Conservation (phyloP, 768 basidiomycete species). For the Tephrocybe sp. region DNA sequence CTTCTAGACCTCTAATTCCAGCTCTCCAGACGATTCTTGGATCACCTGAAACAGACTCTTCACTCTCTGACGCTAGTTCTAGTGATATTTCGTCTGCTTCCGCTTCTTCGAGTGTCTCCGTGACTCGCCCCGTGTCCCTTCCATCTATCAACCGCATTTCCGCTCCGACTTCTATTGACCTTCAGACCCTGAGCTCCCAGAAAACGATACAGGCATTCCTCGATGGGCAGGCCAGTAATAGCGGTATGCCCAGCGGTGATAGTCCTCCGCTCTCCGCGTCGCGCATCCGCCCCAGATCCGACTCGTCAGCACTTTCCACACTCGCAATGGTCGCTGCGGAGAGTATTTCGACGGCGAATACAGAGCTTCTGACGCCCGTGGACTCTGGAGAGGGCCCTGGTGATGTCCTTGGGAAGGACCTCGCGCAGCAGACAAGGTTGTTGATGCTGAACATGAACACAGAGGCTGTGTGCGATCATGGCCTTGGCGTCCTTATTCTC, state of each 20-base stretch:
- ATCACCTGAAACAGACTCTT: constrained; percentile 20
- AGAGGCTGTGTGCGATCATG: constrained; percentile 21
- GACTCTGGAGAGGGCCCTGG: constrained; percentile 20
- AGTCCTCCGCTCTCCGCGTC: constrained; percentile 21
- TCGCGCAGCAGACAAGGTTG: constrained; percentile 14
- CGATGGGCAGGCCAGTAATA: constrained; percentile 25
- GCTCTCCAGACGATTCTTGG: constrained; percentile 11
- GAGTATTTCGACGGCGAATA: constrained; percentile 26
- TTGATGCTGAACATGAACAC: constrained; percentile 15
- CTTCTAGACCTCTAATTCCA: constrained; percentile 5
- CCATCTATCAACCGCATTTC: constrained; percentile 26
- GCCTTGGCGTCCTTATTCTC: constrained; percentile 2
- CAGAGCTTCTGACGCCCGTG: constrained; percentile 30
- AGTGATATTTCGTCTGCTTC: constrained; percentile 4
- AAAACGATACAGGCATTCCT: constrained; percentile 27
- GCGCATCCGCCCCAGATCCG: constrained; percentile 23
- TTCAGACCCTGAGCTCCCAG: constrained; percentile 25
- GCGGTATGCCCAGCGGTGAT: constrained; percentile 26
- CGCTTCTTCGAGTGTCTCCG: constrained; percentile 7
- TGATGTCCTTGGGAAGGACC: constrained; percentile 10
- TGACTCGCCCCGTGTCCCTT: constrained; percentile 7
- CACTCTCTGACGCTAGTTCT: no score
- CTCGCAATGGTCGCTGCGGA: constrained; percentile 21
- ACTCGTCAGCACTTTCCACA: constrained; percentile 21
- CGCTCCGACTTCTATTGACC: constrained; percentile 27